These are phyloP conservation scores for Arthrobotrys iridis DNA, from an alignment of 2,329 filamentous ascomycete species.

Conservation along the genomic window DNA sequence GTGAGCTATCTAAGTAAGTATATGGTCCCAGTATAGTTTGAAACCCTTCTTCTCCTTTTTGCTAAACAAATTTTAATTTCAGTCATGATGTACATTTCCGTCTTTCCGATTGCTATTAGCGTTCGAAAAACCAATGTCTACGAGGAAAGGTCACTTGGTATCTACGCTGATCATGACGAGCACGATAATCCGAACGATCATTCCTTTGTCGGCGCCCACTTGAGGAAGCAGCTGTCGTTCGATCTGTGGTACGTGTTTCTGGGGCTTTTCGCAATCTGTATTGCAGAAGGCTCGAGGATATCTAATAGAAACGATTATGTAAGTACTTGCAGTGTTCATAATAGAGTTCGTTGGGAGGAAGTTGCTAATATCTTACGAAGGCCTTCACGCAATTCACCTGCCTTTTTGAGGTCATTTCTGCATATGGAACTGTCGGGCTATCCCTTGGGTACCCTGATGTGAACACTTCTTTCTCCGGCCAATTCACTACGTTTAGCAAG, in stretches of 20 bases:
- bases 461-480: constrained; percentile 81
- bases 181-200: constrained; percentile 70
- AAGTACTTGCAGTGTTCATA: constrained; percentile 16
- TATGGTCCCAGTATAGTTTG: neutral
- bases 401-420: constrained; percentile 87
- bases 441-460: constrained; percentile 80
- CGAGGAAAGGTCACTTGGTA: constrained; percentile 85
- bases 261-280: constrained; percentile 90
- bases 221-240: constrained; percentile 92
- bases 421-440: constrained; percentile 93
- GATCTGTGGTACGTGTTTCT: constrained; percentile 97
- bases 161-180: constrained; percentile 70
- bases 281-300: constrained; percentile 81
- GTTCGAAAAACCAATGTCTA: constrained; percentile 95
- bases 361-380: constrained; percentile 28
- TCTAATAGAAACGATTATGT: constrained; percentile 62
- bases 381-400: constrained; percentile 60
- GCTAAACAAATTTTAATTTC: constrained; percentile 4
- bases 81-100: constrained; percentile 99
- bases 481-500: constrained; percentile 79
- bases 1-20: constrained; percentile 78
- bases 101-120: constrained; percentile 95
- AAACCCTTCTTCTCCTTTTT: neutral
- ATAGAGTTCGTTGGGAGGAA: neutral
- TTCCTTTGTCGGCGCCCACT: constrained; percentile 88